These are phyloP conservation scores for Pythium monospermum DNA, from an alignment of 352 stramenopile species.

Conservation along the genomic window DNA sequence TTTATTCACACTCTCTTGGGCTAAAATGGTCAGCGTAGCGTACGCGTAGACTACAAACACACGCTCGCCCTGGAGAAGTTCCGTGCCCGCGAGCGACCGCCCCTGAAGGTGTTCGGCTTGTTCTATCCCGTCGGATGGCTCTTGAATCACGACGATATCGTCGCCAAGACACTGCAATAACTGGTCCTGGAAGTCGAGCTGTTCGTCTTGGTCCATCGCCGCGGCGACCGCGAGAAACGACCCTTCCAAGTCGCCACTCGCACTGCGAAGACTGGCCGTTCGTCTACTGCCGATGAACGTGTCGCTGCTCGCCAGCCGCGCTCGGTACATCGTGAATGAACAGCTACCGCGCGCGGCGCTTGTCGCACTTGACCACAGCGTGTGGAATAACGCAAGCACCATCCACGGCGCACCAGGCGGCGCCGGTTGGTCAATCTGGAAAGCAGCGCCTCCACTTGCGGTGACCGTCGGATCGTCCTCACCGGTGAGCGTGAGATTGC, in stretches of 20 bases:
- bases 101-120: conserved; percentile 6
- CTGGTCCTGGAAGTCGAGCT: conserved; percentile 42
- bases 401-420: conserved; percentile 54
- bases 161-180: conserved; percentile 43
- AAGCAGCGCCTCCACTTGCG: conserved; percentile 10
- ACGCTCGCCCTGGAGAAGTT: conserved; percentile 16
- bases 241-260: conserved; percentile 8
- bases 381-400: conserved; percentile 55
- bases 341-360: conserved; percentile 49
- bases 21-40: conserved; percentile 9
- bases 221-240: conserved; percentile 18
- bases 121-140: background rate
- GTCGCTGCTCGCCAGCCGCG: conserved; percentile 13
- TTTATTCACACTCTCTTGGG: conserved; percentile 3
- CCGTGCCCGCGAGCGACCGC: conserved; percentile 13
- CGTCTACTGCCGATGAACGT: conserved; percentile 11
- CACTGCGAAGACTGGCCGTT: conserved; percentile 4
- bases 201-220: conserved; percentile 21
- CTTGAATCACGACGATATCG: conserved; percentile 53
- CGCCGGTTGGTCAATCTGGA: background rate
- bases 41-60: conserved; percentile 57
- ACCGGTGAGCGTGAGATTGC: conserved; percentile 67
- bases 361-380: conserved; percentile 56
- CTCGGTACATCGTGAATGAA: conserved; percentile 40
- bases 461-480: conserved; percentile 25